These are phyloP conservation scores for Meyerozyma athensensis DNA, from an alignment of 1,139 yeast genomes.

Conservation along the genomic window DNA sequence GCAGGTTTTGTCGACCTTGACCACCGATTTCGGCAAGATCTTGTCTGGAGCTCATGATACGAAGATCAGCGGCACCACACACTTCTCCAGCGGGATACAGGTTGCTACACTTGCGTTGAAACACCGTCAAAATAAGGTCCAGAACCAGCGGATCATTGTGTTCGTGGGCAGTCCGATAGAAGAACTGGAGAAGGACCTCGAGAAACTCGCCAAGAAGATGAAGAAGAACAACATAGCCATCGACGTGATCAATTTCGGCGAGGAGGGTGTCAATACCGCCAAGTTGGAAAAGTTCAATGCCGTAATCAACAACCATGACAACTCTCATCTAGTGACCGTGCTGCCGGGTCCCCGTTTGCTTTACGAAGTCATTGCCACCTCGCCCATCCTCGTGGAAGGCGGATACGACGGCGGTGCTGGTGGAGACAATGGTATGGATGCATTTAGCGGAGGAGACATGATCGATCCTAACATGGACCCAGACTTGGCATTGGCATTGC, in stretches of 20 bases:
- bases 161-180: constrained; percentile 86
- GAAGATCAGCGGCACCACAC: constrained; percentile 61
- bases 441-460: constrained; percentile 53
- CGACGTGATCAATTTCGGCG: constrained; percentile 91
- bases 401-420: constrained; percentile 44
- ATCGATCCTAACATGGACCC: constrained; percentile 94
- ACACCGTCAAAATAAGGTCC: constrained; percentile 92
- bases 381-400: constrained; percentile 64
- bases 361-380: constrained; percentile 67
- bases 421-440: constrained; percentile 38
- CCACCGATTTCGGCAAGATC: constrained; percentile 83
- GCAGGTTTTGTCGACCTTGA: constrained; percentile 79
- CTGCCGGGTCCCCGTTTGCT: constrained; percentile 84
- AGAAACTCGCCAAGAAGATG: constrained; percentile 84
- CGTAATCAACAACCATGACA: constrained; percentile 72
- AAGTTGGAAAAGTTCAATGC: constrained; percentile 78
- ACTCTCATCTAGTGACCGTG: constrained; percentile 79
- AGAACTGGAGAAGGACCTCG: constrained; percentile 69
- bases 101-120: constrained; percentile 96
- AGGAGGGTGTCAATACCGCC: constrained; percentile 70
- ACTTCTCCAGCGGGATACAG: constrained; percentile 81
- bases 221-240: constrained; percentile 90
- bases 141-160: constrained; percentile 82
- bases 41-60: constrained; percentile 86
- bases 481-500: constrained; percentile 89